Base-by-base conservation (phyloP, 2,329 filamentous ascomycete genomes). In the Aspergillus latus region DNA sequence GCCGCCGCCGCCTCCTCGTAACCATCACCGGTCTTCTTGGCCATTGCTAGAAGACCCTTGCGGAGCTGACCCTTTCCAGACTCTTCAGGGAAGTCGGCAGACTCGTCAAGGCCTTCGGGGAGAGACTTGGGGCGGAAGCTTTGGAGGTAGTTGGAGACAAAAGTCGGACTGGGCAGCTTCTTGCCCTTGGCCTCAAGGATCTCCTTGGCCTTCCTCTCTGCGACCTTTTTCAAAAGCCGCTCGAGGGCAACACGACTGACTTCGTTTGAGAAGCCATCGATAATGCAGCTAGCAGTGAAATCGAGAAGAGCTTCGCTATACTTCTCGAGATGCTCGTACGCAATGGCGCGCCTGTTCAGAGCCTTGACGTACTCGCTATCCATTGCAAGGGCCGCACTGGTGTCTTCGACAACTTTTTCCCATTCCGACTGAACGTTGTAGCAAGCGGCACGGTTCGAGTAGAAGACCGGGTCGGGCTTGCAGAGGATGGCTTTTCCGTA, bases 241-340 rank as follows among this genome's bases (percentile, higher is more conserved):
- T 99, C 94, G 8, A 99, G 92, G 44, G 92, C 87, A 74, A 92
- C 86, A 26, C 93, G 92, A 70, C 90, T 95, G 59, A 84, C 81
- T 68, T 96, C 89, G 74, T 94, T 97, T 78, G 90, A 88, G 83
- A 99, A 99, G 61, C 89, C 89, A 73, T 99, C 94, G 73, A 99
- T 96, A 74, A 99, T 99, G 80, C 94, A 99, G 78, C 93, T 97
- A 57, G 94, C 94, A 7, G 94, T 99, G 79, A 96, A 97, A 78
- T 99, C 94, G 62, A 99, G 84, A 7, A 99, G 87, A 46, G 94
- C 93, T 72, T 97, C 93, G 74, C 92, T 94, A 80, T 88, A 96
- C 76, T 88, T 88, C 68, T 88, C 88, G 44, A 94, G 85, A 74
- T 97, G 89, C 78, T 99, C 94, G 76, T 97, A 99, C 56, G 94